Evolutionary conservation across 2,329 filamentous ascomycete species (phyloP).

Genomic region (Fusarium sp.): DNA sequence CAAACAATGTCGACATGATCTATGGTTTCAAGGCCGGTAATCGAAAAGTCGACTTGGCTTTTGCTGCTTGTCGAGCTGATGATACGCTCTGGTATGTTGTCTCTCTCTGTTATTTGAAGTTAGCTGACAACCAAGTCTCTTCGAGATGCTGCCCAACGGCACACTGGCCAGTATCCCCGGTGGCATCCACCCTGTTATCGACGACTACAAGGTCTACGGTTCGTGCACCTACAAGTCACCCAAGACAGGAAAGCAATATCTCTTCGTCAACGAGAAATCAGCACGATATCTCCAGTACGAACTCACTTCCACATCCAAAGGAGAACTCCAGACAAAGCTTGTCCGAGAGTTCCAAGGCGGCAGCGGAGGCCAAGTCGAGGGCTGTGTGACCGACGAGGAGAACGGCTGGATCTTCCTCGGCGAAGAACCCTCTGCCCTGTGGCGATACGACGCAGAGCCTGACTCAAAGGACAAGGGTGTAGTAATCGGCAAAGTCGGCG

Average conservation of each 20-base stretch:
- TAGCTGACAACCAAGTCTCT: conserved; percentile 50
- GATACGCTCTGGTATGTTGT: conserved; percentile 60
- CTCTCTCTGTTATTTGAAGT: not conserved
- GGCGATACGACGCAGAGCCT: conserved; percentile 62
- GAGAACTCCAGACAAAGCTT: conserved; percentile 55
- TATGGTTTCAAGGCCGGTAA: conserved; percentile 57
- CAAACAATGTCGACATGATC: conserved; percentile 65
- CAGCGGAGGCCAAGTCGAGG: conserved; percentile 62
- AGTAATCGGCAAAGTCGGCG: conserved; percentile 54
- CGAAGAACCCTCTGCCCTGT: conserved; percentile 61
- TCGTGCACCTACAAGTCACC: conserved; percentile 61
- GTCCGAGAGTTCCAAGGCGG: conserved; percentile 62
- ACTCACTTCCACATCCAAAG: conserved; percentile 52
- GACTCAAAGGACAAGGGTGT: conserved; percentile 48
- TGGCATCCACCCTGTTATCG: conserved; percentile 56
- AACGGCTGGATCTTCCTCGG: conserved; percentile 61
- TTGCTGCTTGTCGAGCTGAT: conserved; percentile 60
- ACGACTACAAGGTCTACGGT: conserved; percentile 60
- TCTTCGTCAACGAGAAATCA: conserved; percentile 64
- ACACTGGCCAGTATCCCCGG: conserved; percentile 54
- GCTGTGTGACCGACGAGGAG: conserved; percentile 61
- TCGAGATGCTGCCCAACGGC: conserved; percentile 59
- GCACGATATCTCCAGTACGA: conserved; percentile 64
- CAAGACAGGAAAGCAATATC: conserved; percentile 58
- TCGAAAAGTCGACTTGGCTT: conserved; percentile 57